Percentiles rank a stretch among this genome's conserved stretches.
These are phyloP conservation scores for Penicillium samsonianum DNA, from an alignment of 495 filamentous ascomycete species.

Conservation along the genomic window DNA sequence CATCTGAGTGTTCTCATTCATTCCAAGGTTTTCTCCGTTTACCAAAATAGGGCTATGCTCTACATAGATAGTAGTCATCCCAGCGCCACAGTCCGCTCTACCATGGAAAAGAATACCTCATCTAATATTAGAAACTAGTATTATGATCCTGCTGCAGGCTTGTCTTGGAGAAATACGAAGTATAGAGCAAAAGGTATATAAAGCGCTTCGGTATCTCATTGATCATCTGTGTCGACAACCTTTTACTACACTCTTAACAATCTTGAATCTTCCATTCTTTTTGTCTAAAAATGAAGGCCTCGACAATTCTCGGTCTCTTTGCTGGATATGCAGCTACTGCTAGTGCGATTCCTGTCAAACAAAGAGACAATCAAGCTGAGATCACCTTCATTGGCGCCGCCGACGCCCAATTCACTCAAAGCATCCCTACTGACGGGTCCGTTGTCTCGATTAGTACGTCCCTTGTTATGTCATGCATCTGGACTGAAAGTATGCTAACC, in stretches of 20 bases:
- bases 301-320: conserved; percentile 11
- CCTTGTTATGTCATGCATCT: background rate
- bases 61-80: conserved; percentile 10
- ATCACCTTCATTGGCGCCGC: conserved; percentile 34
- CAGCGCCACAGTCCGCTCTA: background rate
- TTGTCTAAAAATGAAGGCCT: conserved; percentile 15
- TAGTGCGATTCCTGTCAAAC: conserved; percentile 13
- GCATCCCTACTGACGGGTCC: conserved; percentile 29
- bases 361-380: conserved; percentile 11
- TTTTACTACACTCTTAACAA: background rate
- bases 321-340: conserved; percentile 15
- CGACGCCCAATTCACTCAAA: conserved; percentile 28
- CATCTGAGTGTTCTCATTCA: background rate
- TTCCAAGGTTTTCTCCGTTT: background rate
- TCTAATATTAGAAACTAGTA: background rate
- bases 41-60: background rate
- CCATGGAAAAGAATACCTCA: background rate
- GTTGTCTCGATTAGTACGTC: conserved; percentile 23
- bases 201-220: background rate
- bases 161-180: background rate
- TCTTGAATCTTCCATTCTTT: background rate
- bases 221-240: background rate
- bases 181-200: background rate
- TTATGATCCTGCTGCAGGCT: background rate
- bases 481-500: conserved; percentile 1